Conservation (phyloP, 345 rosid species). For the Turritis glabra region DNA sequence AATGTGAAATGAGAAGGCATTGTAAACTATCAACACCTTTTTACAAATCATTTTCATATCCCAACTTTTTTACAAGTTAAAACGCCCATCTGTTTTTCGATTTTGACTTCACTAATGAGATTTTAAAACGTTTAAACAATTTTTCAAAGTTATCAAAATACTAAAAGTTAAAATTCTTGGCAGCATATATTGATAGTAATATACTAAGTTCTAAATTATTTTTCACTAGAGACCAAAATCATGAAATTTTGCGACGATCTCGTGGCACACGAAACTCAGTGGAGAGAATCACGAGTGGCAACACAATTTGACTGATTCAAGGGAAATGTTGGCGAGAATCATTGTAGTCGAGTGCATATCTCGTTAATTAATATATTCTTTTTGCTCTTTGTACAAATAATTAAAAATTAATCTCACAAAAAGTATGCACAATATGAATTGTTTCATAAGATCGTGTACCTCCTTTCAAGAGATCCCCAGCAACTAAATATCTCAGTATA, state of each 20-base stretch:
- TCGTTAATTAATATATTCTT: background rate
- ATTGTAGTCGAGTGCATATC: background rate
- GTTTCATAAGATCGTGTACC: slow-evolving; percentile 13
- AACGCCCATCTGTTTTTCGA: background rate
- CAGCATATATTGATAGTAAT: background rate
- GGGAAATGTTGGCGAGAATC: slow-evolving; percentile 36
- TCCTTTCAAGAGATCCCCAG: slow-evolving; percentile 12
- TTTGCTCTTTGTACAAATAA: slow-evolving; percentile 3
- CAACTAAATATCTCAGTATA: slow-evolving; percentile 10
- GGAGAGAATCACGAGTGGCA: slow-evolving; percentile 41
- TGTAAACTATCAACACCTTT: background rate
- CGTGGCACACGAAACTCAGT: slow-evolving; percentile 30
- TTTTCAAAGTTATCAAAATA: background rate
- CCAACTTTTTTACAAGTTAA: background rate
- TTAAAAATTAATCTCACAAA: slow-evolving; percentile 13
- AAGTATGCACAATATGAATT: slow-evolving; percentile 12
- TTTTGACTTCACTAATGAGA: background rate
- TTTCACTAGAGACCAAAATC: slow-evolving; percentile 26
- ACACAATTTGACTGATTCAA: slow-evolving; percentile 27
- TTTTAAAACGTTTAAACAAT: background rate
- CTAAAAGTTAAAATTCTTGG: background rate
- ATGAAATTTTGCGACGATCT: slow-evolving; percentile 31
- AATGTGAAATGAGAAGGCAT: background rate
- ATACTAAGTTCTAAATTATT: background rate
- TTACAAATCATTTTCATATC: background rate